Conservation (phyloP, 331 rosid genomes). For the Stylosanthes scabra region DNA sequence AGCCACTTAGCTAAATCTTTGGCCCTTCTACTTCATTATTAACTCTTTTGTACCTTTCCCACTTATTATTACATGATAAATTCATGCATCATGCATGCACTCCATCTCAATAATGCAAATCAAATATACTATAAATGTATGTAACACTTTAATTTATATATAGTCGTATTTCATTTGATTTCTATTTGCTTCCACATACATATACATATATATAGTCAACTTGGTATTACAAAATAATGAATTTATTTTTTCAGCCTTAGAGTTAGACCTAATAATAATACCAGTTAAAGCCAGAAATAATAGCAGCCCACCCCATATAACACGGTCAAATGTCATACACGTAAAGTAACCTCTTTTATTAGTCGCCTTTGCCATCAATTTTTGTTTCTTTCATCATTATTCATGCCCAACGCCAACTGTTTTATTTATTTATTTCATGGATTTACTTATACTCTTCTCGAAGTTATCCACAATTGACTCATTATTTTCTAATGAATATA, state of each 20-base stretch:
- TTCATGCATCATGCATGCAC: not conserved
- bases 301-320: not conserved
- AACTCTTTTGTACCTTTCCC: slow-evolving; percentile 9
- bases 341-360: not conserved
- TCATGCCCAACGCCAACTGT: not conserved
- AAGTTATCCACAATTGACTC: not conserved
- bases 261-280: not conserved
- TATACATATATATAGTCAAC: too few relatives aligned
- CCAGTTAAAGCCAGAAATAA: not conserved
- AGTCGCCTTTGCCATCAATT: not conserved
- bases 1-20: not conserved
- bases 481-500: not conserved
- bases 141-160: not conserved
- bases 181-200: not conserved
- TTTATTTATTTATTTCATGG: too few relatives aligned
- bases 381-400: not conserved
- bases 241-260: not conserved
- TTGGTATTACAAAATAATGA: not conserved
- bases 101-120: slow-evolving; percentile 30
- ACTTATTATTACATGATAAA: not conserved
- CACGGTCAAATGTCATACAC: not conserved
- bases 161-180: not conserved
- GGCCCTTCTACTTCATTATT: not conserved
- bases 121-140: not conserved
- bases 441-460: too few relatives aligned